Percentiles rank a stretch among this genome's conserved stretches.
These are phyloP conservation scores for Zygotorulaspora mrakii DNA, from an alignment of 1,139 yeast genomes.

Conservation along the genomic window DNA sequence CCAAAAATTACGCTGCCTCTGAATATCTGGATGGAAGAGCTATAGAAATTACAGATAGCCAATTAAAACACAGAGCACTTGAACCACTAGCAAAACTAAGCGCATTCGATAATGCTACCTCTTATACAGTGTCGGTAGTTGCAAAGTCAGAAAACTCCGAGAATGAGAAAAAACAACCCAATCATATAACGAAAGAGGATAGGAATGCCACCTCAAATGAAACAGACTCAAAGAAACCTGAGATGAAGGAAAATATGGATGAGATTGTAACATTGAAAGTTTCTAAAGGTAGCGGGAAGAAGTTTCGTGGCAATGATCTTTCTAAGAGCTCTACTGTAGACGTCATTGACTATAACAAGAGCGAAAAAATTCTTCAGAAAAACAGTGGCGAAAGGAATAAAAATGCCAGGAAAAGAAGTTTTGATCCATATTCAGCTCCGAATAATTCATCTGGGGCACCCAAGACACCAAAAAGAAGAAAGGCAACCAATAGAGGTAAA, in stretches of 20 bases:
- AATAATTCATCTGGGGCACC: slow-evolving; percentile 45
- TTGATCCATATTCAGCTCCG: slow-evolving; percentile 56
- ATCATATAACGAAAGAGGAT: slow-evolving; percentile 6
- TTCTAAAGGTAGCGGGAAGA: slow-evolving; percentile 20
- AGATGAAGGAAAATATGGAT: slow-evolving; percentile 34
- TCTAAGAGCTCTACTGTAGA: slow-evolving; percentile 25
- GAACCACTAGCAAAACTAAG: slow-evolving; percentile 13
- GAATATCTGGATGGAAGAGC: slow-evolving; percentile 8
- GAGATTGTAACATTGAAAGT: slow-evolving; percentile 54
- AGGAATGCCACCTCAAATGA: slow-evolving; percentile 1
- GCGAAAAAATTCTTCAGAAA: slow-evolving; percentile 45
- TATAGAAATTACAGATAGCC: slow-evolving; percentile 8
- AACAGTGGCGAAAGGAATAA: slow-evolving; percentile 22
- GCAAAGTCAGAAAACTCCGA: slow-evolving; percentile 5
- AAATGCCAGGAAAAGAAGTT: slow-evolving; percentile 46
- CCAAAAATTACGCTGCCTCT: slow-evolving; percentile 9
- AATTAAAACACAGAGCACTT: slow-evolving; percentile 14
- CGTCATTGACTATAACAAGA: slow-evolving; percentile 47
- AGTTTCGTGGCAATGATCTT: slow-evolving; percentile 2
- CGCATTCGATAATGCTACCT: slow-evolving; percentile 6
- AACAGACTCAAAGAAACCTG: slow-evolving; percentile 9
- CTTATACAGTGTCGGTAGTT: slow-evolving; percentile 3
- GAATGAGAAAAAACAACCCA: background rate
- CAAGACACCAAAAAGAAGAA: slow-evolving; percentile 46
- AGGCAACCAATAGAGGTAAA: slow-evolving; percentile 44